A percentile compares a stretch with the other conserved stretches of the same genome.
phyloP scores from a whole-genome alignment of 768 basidiomycete genomes.

The Collybia sp. region DNA sequence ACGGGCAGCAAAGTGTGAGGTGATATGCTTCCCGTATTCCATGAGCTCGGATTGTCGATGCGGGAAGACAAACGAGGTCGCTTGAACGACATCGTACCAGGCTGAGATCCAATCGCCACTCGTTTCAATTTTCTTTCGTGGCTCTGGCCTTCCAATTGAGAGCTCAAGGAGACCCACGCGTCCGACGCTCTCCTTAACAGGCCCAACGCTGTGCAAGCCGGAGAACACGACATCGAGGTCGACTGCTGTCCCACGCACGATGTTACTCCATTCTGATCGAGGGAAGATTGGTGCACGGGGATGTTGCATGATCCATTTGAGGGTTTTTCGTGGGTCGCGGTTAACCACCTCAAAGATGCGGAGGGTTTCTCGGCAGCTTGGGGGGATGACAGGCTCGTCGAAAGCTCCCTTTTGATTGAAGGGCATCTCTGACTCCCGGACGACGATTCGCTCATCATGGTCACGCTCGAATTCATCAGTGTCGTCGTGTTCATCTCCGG shows the following conservation, averaged over 20 bases:
- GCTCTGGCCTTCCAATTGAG: not conserved
- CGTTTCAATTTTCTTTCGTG: slow-evolving; percentile 8
- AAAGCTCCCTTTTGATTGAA: too few relatives aligned
- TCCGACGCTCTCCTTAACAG: not conserved
- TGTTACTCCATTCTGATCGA: slow-evolving; percentile 17
- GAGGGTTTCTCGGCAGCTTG: too few relatives aligned
- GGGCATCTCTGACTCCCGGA: too few relatives aligned
- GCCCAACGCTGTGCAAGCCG: slow-evolving; percentile 9
- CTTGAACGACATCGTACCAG: slow-evolving; percentile 10
- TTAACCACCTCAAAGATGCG: too few relatives aligned
- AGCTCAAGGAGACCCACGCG: slow-evolving; percentile 1
- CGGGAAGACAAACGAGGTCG: slow-evolving; percentile 16
- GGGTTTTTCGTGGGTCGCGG: too few relatives aligned
- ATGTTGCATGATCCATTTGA: too few relatives aligned
- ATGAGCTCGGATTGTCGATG: slow-evolving; percentile 14
- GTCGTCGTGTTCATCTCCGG: too few relatives aligned
- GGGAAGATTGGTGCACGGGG: slow-evolving; percentile 15
- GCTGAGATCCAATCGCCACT: slow-evolving; percentile 18
- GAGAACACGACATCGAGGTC: slow-evolving; percentile 22
- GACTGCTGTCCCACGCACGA: slow-evolving; percentile 14
- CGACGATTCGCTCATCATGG: too few relatives aligned
- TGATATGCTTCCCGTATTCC: slow-evolving; percentile 16
- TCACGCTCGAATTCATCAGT: too few relatives aligned
- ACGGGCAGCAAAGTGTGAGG: slow-evolving; percentile 10
- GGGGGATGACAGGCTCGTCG: too few relatives aligned